Evolutionary conservation across 192 early-diverging fungal species (phyloP).

Genomic region (Martensiomyces pterosporus): DNA sequence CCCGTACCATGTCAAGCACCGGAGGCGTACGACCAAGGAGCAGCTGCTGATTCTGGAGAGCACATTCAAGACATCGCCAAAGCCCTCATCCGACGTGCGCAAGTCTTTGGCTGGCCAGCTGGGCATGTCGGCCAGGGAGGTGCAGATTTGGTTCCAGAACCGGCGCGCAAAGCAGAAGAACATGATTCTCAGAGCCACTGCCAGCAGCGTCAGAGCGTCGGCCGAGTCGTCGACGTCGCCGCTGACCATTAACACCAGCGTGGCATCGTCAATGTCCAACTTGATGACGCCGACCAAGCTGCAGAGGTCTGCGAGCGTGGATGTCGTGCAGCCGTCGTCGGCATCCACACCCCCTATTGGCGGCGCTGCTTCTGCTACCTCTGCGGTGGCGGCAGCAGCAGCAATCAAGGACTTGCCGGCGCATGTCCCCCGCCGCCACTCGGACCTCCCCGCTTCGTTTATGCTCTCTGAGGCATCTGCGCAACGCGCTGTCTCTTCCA

Average conservation of each 20-base stretch:
- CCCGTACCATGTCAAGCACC: slow-evolving; percentile 73
- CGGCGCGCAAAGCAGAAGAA: slow-evolving; percentile 72
- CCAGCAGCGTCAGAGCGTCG: slow-evolving; percentile 3
- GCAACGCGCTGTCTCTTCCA: too few species aligned
- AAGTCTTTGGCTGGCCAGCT: slow-evolving; percentile 57
- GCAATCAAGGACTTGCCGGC: background rate
- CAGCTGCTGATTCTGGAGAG: slow-evolving; percentile 70
- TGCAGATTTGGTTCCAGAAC: slow-evolving; percentile 87
- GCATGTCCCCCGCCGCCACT: slow-evolving; percentile 25
- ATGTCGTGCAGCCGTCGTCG: background rate
- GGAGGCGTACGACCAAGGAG: slow-evolving; percentile 65
- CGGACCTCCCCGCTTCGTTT: slow-evolving; percentile 28
- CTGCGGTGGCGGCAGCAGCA: too few species aligned
- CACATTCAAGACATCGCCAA: slow-evolving; percentile 63
- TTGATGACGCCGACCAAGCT: slow-evolving; percentile 11
- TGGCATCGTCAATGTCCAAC: slow-evolving; percentile 5
- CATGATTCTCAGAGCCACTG: slow-evolving; percentile 33
- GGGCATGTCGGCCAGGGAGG: slow-evolving; percentile 67
- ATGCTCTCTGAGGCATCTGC: slow-evolving; percentile 7
- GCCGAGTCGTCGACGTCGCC: background rate
- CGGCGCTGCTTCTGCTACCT: too few species aligned
- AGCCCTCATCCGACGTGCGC: slow-evolving; percentile 63
- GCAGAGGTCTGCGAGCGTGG: slow-evolving; percentile 14
- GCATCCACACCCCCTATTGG: background rate
- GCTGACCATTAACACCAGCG: background rate